Evolutionary conservation across 257 asterid genomes (phyloP).

Genomic region (Petrea volubilis): DNA sequence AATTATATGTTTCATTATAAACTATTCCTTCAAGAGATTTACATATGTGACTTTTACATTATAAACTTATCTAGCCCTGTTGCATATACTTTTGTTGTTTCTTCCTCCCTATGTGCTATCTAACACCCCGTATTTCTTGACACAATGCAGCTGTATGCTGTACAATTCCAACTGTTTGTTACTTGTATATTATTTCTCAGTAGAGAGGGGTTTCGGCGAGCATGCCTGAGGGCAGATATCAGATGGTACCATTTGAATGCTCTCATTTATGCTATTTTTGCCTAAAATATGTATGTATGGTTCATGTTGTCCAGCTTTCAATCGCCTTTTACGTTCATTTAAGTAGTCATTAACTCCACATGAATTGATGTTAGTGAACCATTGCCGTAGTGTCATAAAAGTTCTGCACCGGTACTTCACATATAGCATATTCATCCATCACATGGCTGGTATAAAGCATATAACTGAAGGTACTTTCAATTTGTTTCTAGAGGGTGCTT

Average conservation of each 20-base stretch:
- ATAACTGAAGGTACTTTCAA: background rate
- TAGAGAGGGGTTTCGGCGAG: constrained; percentile 92
- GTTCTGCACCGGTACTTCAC: background rate
- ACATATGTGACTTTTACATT: background rate
- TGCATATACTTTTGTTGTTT: background rate
- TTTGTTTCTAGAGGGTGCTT: background rate
- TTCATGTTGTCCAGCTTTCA: background rate
- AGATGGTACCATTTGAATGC: constrained; percentile 51
- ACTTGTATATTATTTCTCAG: constrained; percentile 91
- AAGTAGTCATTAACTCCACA: background rate
- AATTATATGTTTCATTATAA: background rate
- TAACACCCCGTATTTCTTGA: constrained; percentile 19
- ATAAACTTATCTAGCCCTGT: background rate
- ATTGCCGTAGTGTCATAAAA: background rate
- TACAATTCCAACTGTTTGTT: constrained; percentile 88
- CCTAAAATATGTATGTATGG: constrained; percentile 15
- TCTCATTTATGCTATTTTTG: constrained; percentile 10
- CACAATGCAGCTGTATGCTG: constrained; percentile 77
- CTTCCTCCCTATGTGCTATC: background rate
- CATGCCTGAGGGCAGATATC: constrained; percentile 93
- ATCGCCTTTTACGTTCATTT: constrained; percentile 15
- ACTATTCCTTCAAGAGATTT: constrained; percentile 5
- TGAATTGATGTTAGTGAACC: background rate
- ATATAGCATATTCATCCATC: constrained; percentile 3
- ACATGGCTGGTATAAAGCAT: constrained; percentile 1